Conservation (phyloP, 2,329 filamentous ascomycete species). For the Penicillium decumbens region DNA sequence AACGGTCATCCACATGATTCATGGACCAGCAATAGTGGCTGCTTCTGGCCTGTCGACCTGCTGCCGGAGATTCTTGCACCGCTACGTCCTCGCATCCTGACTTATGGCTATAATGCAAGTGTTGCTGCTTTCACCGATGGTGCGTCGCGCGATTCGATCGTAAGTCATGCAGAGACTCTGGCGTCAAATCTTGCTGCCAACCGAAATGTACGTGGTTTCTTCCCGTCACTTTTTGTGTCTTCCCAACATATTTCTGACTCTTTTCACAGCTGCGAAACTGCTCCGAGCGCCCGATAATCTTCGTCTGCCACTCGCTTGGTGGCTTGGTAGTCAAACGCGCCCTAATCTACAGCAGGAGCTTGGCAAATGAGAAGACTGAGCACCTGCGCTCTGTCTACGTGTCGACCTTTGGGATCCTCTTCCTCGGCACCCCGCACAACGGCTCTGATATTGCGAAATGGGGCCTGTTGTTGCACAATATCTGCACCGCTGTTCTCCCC, state of each 20-base stretch:
- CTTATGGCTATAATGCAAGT: conserved; percentile 72
- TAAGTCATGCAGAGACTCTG: conserved; percentile 67
- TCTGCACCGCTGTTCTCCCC: conserved; percentile 62
- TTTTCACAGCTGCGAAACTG: conserved; percentile 42
- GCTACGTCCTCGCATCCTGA: conserved; percentile 59
- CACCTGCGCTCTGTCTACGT: conserved; percentile 65
- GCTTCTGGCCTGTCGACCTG: conserved; percentile 67
- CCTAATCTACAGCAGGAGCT: conserved; percentile 61
- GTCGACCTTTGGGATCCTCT: conserved; percentile 71
- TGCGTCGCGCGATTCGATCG: conserved; percentile 61
- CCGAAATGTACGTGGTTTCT: conserved; percentile 46
- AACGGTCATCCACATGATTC: conserved; percentile 63
- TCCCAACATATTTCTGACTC: not conserved
- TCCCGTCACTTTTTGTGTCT: not conserved
- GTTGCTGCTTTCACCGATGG: conserved; percentile 50
- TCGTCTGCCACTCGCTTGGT: conserved; percentile 69
- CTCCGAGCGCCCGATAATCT: conserved; percentile 64
- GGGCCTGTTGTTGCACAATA: conserved; percentile 63
- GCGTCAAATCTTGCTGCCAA: conserved; percentile 60
- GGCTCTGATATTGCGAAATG: conserved; percentile 65
- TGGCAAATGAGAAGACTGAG: conserved; percentile 57
- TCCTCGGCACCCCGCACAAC: conserved; percentile 71
- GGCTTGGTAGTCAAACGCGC: conserved; percentile 68
- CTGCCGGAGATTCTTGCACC: conserved; percentile 57
- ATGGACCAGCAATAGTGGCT: conserved; percentile 51